Evolutionary conservation across 2,329 filamentous ascomycete species (phyloP).

Genomic region (Pyrenochaeta sp.): DNA sequence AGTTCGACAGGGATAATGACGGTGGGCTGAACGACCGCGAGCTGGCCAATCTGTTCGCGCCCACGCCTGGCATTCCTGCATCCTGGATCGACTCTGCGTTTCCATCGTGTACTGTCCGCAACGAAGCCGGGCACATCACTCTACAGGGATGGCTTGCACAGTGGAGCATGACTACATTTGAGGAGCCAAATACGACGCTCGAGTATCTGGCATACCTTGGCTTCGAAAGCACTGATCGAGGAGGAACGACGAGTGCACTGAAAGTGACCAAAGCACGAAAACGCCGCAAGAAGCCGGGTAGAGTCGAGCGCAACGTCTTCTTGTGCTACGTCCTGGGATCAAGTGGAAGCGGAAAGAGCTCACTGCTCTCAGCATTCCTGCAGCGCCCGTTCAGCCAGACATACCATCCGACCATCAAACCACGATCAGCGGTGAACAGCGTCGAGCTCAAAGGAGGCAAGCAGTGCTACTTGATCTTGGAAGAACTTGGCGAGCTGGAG

Average conservation of each 20-base stretch:
- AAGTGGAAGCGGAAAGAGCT: conserved; percentile 86
- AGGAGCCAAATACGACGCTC: conserved; percentile 92
- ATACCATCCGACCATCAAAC: conserved; percentile 94
- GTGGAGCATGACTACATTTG: conserved; percentile 99
- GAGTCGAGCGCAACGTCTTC: conserved; percentile 93
- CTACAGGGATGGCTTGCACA: conserved; percentile 97
- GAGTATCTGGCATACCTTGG: conserved; percentile 96
- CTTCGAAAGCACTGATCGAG: conserved; percentile 80
- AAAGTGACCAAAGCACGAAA: conserved; percentile 95
- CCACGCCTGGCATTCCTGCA: conserved; percentile 85
- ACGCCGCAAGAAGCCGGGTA: conserved; percentile 78
- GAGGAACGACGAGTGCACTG: conserved; percentile 81
- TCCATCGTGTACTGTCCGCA: conserved; percentile 91
- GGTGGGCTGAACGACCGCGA: conserved; percentile 89
- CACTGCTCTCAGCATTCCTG: conserved; percentile 88
- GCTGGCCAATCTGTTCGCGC: conserved; percentile 85
- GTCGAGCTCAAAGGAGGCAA: conserved; percentile 96
- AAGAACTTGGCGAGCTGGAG: conserved; percentile 95
- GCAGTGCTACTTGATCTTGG: conserved; percentile 94
- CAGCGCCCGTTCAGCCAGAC: conserved; percentile 84
- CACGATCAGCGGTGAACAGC: conserved; percentile 91
- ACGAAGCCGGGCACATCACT: conserved; percentile 94
- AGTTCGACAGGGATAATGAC: conserved; percentile 98
- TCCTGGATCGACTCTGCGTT: conserved; percentile 92
- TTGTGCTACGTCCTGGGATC: conserved; percentile 92